Evolutionary conservation across 176 grass and related monocot genomes (phyloP), one percentile per base, ranked within the genome.

Genomic region (Musa beccarii): DNA sequence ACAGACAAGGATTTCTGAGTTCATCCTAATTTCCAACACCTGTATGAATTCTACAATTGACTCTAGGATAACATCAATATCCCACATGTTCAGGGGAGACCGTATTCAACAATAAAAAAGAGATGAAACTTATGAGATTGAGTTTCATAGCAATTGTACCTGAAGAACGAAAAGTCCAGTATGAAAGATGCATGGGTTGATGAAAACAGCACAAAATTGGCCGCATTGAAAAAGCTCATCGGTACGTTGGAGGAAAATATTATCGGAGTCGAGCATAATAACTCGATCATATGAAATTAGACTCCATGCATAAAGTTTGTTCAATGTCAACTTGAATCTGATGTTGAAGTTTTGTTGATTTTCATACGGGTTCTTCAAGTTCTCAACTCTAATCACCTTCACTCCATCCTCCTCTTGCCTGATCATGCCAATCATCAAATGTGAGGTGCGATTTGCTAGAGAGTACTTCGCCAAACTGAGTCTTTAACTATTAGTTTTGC

Each of bases 301-400:
- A 78, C 78, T 97, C 93, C 93, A 97, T 0, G 93, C 93, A 28
- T 97, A 97, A 22, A 97, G 90, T 87, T 97, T 97, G 82, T 97
- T 97, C 78, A 97, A 21, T 43, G 93, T 97, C 63, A 93, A 78
- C 79, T 93, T 97, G 78, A 97, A 97, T 80, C 93, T 85, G 61
- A 64, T 80, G 75, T 90, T 90, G 77, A 93, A 93, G 69, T 81
- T 81, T 64, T 84, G 87, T 51, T 97, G 89, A 54, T 34, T 72
- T 75, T 87, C 93, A 3, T 97, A 97, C 13, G 93, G 93, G 57
- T 97, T 97, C 85, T 77, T 97, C 75, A 97, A 81, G 77, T 97
- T 97, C 75, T 93, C 75, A 74, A 97, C 93, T 9, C 62, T 51
- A 74, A 93, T 81, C 74, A 97, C 93, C 78, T 87, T 87, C 84